Evolutionary conservation across 257 asterid genomes (phyloP), one percentile per base, ranked within the genome.

Genomic region (Thymus mandschuricus): DNA sequence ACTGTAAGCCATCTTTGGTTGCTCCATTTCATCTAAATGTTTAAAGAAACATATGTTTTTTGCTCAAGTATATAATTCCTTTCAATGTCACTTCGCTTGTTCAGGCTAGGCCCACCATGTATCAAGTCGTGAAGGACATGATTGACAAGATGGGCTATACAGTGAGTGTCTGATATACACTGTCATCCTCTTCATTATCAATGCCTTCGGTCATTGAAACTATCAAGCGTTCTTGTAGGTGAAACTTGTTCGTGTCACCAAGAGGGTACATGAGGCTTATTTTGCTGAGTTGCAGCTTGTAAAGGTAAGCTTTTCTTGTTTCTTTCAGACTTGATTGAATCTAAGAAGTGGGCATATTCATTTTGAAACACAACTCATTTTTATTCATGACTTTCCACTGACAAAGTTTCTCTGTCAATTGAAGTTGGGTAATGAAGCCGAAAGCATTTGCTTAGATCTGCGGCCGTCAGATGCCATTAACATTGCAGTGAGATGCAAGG

Each of bases 391-490:
- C 35, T 61, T 21, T 64, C 65, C 38, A 2, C 73, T 76, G 43
- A 35, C n/a, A 3, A 44, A 6, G 7, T 72, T 49, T 68, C 63
- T 71, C 41, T 70, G 50, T 55, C 52, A 57, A 44, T 74, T 69
- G 72, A 83, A 92, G 94, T 60, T 78, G 70, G 97, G 70, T 62
- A 79, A 90, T 64, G 97, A 88, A 79, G 87, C 81, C 3, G 97
- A 88, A 56, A 48, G 77, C 59, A 70, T 92, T 51, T 81, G 89
- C 81, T 87, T 94, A 59, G 98, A 94, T 81, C 87, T 94, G 56
- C 91, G 97, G 5, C 98, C 98, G 46, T 94, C 97, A 0, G 98
- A 94, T 86, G 98, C 98, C 74, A 94, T 94, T 65, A 94, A 93
- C 75, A 94, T 94, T 73, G 98, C 92, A 34, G 98, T 94, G 68